phyloP scores from a whole-genome alignment of 306 rosid genomes.

The Cucurbita maxima region DNA sequence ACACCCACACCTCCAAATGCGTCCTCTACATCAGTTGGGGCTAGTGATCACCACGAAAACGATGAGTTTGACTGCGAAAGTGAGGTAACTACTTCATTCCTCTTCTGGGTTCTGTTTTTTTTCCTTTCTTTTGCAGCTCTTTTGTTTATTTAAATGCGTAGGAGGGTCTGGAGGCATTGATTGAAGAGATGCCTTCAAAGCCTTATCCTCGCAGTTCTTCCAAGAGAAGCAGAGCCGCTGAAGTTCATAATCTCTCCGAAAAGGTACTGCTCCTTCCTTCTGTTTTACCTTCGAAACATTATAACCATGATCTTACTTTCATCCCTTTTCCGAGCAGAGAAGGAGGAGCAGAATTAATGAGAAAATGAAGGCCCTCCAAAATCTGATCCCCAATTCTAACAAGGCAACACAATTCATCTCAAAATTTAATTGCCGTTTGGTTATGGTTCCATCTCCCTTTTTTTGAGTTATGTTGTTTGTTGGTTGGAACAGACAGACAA shows the following conservation, averaged over 20 bases:
- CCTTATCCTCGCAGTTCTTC: constrained; percentile 43
- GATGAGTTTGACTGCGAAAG: constrained; percentile 89
- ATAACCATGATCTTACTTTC: background rate
- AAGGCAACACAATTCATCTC: constrained; percentile 28
- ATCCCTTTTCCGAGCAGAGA: constrained; percentile 33
- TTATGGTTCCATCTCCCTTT: background rate
- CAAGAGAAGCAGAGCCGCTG: constrained; percentile 92
- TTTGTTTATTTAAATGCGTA: constrained; percentile 1
- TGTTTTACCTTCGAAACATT: background rate
- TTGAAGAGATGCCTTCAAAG: constrained; percentile 32
- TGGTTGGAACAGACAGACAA: constrained; percentile 60
- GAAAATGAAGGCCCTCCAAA: constrained; percentile 92
- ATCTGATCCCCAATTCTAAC: constrained; percentile 85
- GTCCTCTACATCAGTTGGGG: constrained; percentile 31
- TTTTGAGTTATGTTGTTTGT: constrained; percentile 6
- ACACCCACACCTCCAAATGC: constrained; percentile 20
- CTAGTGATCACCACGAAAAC: constrained; percentile 36
- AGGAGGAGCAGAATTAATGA: constrained; percentile 96
- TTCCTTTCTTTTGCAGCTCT: background rate
- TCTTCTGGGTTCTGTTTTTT: constrained; percentile 1
- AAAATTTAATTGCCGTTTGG: background rate
- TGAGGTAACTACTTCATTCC: constrained; percentile 29
- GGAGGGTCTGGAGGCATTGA: constrained; percentile 75
- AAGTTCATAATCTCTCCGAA: constrained; percentile 95
- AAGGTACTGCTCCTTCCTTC: constrained; percentile 30